Evolutionary conservation across 2,329 filamentous ascomycete species (phyloP), one percentile per base, ranked within the genome.

Genomic region (Epichloe festucae): DNA sequence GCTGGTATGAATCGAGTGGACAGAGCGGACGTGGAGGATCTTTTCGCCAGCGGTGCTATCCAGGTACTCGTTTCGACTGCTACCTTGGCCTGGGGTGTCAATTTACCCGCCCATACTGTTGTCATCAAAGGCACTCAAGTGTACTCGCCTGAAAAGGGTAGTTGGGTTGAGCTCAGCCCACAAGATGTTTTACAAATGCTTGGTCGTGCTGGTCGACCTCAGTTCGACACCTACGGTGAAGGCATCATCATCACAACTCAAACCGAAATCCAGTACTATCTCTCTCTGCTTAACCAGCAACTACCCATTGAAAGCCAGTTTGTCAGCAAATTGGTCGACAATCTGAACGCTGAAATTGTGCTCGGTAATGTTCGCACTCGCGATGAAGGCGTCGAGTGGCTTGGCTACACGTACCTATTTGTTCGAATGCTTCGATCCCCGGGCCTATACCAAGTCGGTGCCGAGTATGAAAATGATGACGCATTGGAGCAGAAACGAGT

Each of bases 181-280:
- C 93, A 98, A 66, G 93, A 98, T 70, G 91, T 98, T 38, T 75
- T 98, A 48, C 93, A 98, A 67, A 98, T 98, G 94, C 82, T 98
- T 62, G 93, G 93, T 63, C 89, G 93, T 76, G 94, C 93, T 50
- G 93, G 93, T 65, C 82, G 93, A 58, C 93, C 93, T 31, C 94
- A 98, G 63, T 98, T 89, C 64, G 93, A 98, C 65, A 96, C 89
- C 0, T 98, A 95, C 63, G 93, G 93, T 64, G 93, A 98, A 68
- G 93, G 93, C 65, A 97, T 98, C 62, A 97, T 98, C 65, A 96
- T 98, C 60, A 98, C 93, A 0, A 93, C 89, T 0, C 91, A 97
- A 64, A 78, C 77, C 48, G 94, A 98, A 70, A 88, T 98, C 63
- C 89, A 95, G 61, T 98, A 98, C 69, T 98, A 98, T 62, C 79